A percentile compares a stretch with the other conserved stretches of the same genome.
Evolutionary conservation across 352 stramenopile species (phyloP).

Genomic region (Globisporangium acanthophoron): DNA sequence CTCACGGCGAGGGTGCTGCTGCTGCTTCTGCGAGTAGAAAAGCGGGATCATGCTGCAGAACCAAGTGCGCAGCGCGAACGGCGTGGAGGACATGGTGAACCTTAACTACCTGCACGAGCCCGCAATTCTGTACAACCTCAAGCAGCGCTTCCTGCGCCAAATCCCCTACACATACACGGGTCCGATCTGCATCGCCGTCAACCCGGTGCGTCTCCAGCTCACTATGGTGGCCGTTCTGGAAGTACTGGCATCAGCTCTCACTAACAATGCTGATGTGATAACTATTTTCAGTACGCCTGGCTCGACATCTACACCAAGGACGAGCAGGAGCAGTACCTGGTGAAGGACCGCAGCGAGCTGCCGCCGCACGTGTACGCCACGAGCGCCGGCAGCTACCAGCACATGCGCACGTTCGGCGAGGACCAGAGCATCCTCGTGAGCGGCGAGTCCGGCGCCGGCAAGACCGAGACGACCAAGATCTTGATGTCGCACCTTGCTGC

Average conservation of each 20-base stretch:
- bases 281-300: slow-evolving; percentile 78
- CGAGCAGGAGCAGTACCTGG: slow-evolving; percentile 74
- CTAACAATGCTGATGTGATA: neutral
- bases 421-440: slow-evolving; percentile 87
- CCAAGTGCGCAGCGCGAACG: slow-evolving; percentile 36
- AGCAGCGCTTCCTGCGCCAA: slow-evolving; percentile 78
- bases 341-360: slow-evolving; percentile 60
- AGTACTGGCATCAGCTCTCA: no score
- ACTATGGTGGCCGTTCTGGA: neutral
- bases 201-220: slow-evolving; percentile 76
- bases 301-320: slow-evolving; percentile 86
- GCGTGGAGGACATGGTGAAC: slow-evolving; percentile 81
- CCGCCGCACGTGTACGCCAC: slow-evolving; percentile 82
- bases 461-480: slow-evolving; percentile 94
- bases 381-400: slow-evolving; percentile 66
- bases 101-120: slow-evolving; percentile 91
- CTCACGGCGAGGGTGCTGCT: neutral
- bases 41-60: slow-evolving; percentile 74
- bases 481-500: slow-evolving; percentile 92
- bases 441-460: slow-evolving; percentile 86
- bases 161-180: slow-evolving; percentile 96
- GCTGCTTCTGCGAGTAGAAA: slow-evolving; percentile 41
- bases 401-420: slow-evolving; percentile 80
- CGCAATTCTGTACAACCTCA: slow-evolving; percentile 90
- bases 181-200: slow-evolving; percentile 96